Percentiles rank a stretch among this genome's conserved stretches.
phyloP scores from a whole-genome alignment of 805 yeast genomes.

The Candida gorgasii region DNA sequence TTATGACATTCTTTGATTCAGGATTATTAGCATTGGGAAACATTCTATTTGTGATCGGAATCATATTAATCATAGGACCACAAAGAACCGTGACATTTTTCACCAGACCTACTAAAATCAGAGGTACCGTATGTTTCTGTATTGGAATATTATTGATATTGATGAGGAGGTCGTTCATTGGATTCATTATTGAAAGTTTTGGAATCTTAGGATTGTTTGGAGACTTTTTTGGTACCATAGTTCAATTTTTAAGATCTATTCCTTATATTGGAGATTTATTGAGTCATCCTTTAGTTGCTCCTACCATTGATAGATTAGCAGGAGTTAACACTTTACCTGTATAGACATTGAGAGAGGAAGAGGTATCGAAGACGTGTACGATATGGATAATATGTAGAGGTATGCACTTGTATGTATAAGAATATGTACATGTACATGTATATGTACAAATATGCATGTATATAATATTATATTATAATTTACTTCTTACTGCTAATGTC shows the following conservation, averaged over 20 bases:
- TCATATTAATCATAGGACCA: constrained; percentile 83
- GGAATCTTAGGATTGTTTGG: constrained; percentile 93
- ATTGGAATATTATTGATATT: constrained; percentile 77
- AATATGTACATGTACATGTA: too few species aligned
- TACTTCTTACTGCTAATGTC: too few species aligned
- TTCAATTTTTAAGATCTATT: constrained; percentile 81
- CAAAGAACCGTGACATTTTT: constrained; percentile 80
- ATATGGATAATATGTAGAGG: neutral
- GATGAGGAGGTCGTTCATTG: constrained; percentile 74
- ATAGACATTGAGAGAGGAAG: constrained; percentile 11
- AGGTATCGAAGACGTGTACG: neutral
- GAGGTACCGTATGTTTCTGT: constrained; percentile 81
- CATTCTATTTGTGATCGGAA: constrained; percentile 75
- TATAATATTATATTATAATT: too few species aligned
- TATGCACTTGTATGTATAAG: neutral
- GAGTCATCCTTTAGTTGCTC: constrained; percentile 80
- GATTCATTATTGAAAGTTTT: constrained; percentile 79
- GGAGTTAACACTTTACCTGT: constrained; percentile 46
- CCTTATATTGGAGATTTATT: constrained; percentile 87
- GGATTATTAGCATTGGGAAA: constrained; percentile 90
- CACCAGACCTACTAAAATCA: constrained; percentile 80
- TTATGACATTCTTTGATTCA: constrained; percentile 83
- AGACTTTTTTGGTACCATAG: constrained; percentile 87
- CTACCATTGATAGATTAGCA: constrained; percentile 49
- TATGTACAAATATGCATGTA: neutral